These are phyloP conservation scores for Rosa lucieae DNA, from an alignment of 306 rosid species.

Conservation along the genomic window DNA sequence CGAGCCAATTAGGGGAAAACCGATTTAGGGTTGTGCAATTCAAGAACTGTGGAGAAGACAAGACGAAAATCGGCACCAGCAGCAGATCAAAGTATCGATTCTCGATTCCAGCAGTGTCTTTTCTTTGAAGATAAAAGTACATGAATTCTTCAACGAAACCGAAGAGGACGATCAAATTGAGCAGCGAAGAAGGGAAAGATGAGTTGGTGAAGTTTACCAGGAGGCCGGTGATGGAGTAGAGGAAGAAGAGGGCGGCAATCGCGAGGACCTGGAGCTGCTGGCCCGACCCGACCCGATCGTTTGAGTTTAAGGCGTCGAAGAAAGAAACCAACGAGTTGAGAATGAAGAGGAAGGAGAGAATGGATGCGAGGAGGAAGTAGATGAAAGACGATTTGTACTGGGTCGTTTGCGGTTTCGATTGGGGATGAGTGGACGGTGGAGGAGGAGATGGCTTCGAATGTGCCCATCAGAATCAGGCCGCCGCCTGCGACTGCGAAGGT, in stretches of 20 bases:
- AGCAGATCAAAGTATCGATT: slow-evolving; percentile 75
- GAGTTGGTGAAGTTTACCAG: slow-evolving; percentile 22
- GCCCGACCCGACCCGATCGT: slow-evolving; percentile 63
- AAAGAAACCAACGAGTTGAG: slow-evolving; percentile 53
- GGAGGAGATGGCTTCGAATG: slow-evolving; percentile 43
- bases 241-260: slow-evolving; percentile 53
- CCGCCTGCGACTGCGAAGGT: slow-evolving; percentile 50
- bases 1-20: slow-evolving; percentile 51
- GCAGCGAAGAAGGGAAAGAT: slow-evolving; percentile 38
- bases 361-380: slow-evolving; percentile 27
- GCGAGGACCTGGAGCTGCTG: slow-evolving; percentile 63
- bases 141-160: slow-evolving; percentile 75
- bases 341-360: slow-evolving; percentile 46
- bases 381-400: slow-evolving; percentile 20
- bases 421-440: not conserved
- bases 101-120: slow-evolving; percentile 66
- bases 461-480: slow-evolving; percentile 59
- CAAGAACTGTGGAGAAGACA: slow-evolving; percentile 47
- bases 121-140: slow-evolving; percentile 69
- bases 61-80: slow-evolving; percentile 58
- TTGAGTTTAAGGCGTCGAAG: slow-evolving; percentile 44
- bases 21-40: slow-evolving; percentile 42
- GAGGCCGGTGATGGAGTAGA: slow-evolving; percentile 51
- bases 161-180: slow-evolving; percentile 45
- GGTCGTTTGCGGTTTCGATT: slow-evolving; percentile 12